Percentiles rank a stretch among this genome's conserved stretches.
Conservation (phyloP, 805 yeast species). For the Trichomonascus vanleenenianus region DNA sequence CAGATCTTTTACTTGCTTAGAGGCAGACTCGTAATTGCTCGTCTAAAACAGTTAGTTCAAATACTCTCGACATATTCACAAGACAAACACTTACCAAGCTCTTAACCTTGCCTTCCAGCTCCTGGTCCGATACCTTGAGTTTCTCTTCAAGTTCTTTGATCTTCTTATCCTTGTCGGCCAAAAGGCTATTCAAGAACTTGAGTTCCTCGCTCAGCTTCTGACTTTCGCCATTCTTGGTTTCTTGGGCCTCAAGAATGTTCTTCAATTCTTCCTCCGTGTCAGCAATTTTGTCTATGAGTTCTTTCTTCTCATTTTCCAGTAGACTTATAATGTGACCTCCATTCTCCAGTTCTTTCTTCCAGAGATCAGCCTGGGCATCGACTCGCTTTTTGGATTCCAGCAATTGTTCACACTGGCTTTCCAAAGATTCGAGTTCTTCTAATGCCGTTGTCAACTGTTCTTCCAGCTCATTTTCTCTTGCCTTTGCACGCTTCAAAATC, state of each 20-base stretch:
- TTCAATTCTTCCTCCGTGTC: slow-evolving; percentile 26
- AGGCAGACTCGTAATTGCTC: slow-evolving; percentile 26
- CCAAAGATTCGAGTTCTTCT: slow-evolving; percentile 28
- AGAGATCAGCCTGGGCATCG: slow-evolving; percentile 26
- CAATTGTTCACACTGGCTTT: slow-evolving; percentile 26
- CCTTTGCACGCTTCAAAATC: slow-evolving; percentile 37
- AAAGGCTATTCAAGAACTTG: slow-evolving; percentile 18
- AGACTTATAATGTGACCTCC: slow-evolving; percentile 30
- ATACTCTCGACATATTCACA: neutral
- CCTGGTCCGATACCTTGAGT: slow-evolving; percentile 22
- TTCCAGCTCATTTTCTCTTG: slow-evolving; percentile 32
- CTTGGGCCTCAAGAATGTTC: slow-evolving; percentile 16
- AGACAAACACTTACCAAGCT: slow-evolving; percentile 4
- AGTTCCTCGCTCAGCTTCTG: slow-evolving; percentile 17
- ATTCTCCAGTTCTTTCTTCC: slow-evolving; percentile 28
- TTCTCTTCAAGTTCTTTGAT: slow-evolving; percentile 24
- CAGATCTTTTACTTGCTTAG: slow-evolving; percentile 32
- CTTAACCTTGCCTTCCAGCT: slow-evolving; percentile 18
- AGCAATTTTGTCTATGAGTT: slow-evolving; percentile 25
- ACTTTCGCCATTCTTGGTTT: slow-evolving; percentile 13
- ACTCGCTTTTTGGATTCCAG: slow-evolving; percentile 26
- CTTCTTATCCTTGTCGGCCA: slow-evolving; percentile 23
- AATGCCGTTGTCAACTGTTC: slow-evolving; percentile 24
- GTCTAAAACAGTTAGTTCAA: slow-evolving; percentile 2
- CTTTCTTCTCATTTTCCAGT: slow-evolving; percentile 30